Evolutionary conservation across 148 eudicot species (phyloP), one percentile per base, ranked within the genome.

Genomic region (Persicaria tinctoria): DNA sequence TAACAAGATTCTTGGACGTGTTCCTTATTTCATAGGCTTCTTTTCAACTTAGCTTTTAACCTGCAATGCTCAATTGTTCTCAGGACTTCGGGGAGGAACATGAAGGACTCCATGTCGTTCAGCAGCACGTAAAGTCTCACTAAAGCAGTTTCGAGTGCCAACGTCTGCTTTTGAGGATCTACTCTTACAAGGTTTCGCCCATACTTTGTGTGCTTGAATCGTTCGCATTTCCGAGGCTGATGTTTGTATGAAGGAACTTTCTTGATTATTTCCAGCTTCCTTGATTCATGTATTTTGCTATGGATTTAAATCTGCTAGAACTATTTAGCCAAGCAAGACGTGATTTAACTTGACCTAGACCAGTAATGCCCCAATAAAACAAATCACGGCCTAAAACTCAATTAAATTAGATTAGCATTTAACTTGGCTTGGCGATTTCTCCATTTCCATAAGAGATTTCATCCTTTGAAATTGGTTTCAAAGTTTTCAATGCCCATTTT

Each of bases 71-170:
- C 1, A 6, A 3, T 70, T 46, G 79, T 85, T 64, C 47, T 44
- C 45, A 81, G 80, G 83, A 81, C 46, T 77, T 48, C 14, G 83
- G 83, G 12, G 83, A 77, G 74, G 83, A 77, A 59, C 46, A 54
- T 5, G 80, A 81, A 46, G 83, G 75, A 50, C 78, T 81, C 8
- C 78, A 70, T 23, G 64, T 81, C 6, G 75, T 81, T 70, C 80
- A 77, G 57, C 77, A 81, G 78, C 76, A 81, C 64, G 18, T 77
- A 5, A 77, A 80, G 75, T 68, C 74, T 75, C 76, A 66, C 27
- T 74, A 27, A 63, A 50, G 47, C 2, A 9, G 4, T 23, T 27
- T 1, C 3, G 5, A 23, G 23, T 0, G n/a, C 11, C 12, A 63
- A 63, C 2, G 44, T 63, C 41, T 63, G 16, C 41, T 63, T 63